Conservation (phyloP, 1,284 basidiomycete genomes). For the Calocybe gambosa region DNA sequence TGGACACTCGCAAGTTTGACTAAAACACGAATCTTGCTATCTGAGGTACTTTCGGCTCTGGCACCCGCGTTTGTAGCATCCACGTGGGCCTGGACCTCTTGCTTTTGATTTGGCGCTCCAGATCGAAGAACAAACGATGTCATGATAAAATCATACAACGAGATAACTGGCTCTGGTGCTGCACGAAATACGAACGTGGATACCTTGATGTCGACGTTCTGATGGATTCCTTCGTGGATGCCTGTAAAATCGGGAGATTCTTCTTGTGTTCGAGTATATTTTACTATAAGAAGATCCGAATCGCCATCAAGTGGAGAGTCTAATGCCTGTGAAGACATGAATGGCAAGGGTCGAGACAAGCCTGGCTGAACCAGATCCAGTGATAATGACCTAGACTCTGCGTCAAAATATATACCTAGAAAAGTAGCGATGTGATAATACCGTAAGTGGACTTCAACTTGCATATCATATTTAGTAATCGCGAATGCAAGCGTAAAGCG, state of each 20-base stretch:
- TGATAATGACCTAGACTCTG: conserved; percentile 48
- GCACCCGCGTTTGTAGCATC: neutral
- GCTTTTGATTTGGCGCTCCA: conserved; percentile 3
- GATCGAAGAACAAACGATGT: conserved; percentile 78
- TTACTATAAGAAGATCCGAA: conserved; percentile 79
- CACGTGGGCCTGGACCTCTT: conserved; percentile 3
- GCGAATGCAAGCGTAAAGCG: conserved; percentile 75
- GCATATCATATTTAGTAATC: conserved; percentile 82
- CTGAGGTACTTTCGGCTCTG: conserved; percentile 8
- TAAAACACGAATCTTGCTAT: conserved; percentile 74
- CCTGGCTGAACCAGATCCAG: conserved; percentile 68
- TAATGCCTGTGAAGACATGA: conserved; percentile 69
- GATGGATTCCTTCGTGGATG: conserved; percentile 83
- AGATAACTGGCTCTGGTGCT: conserved; percentile 87
- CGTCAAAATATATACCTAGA: conserved; percentile 7
- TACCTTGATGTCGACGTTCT: conserved; percentile 83
- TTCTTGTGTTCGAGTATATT: conserved; percentile 78
- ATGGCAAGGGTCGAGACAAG: conserved; percentile 47
- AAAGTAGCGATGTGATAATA: conserved; percentile 28
- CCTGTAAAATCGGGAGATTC: conserved; percentile 85
- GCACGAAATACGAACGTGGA: conserved; percentile 92
- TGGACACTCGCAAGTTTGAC: conserved; percentile 87
- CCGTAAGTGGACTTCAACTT: conserved; percentile 81
- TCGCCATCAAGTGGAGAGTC: conserved; percentile 35
- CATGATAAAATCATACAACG: conserved; percentile 97